Evolutionary conservation across 1,284 basidiomycete genomes (phyloP), one percentile per base, ranked within the genome.

Genomic region (Melampsora occidentalis): DNA sequence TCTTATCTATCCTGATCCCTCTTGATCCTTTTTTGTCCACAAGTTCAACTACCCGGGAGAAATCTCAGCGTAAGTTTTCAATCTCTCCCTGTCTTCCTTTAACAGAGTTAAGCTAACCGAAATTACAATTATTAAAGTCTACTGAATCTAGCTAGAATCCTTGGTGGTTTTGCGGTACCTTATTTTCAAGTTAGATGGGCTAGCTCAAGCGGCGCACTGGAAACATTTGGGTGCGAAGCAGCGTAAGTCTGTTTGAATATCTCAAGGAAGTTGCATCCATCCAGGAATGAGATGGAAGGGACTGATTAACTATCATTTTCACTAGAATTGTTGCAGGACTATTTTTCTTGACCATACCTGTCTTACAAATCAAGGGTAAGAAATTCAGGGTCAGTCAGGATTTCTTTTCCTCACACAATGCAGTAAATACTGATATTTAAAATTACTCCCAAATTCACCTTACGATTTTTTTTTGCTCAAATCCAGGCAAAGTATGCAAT

Each of bases 161-260:
- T 90, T 18, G 87, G 87, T 59, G 88, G 80, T 22, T 89, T 89
- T 81, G 86, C 85, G 59, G 87, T 90, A 3, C 87, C 88, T 0
- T 89, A 87, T 81, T 89, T 87, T 83, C 88, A 89, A 80, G 85
- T 88, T 2, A 85, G 86, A 20, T 89, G 79, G 78, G 69, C 64
- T 28, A 28, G 69, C 18, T 51, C 46, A n/a, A 42, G 61, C 18
- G 64, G 68, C 5, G 61, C 66, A 39, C 35, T 69, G 51, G 20
- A 65, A 51, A 62, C 64, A 46, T 69, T 75, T 28, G 68, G 65
- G 12, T 75, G 71, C 33, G 71, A 75, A 61, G 71, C 71, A 66
- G 71, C 63, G 71, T 75, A 28, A 75, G 71, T 22, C 10, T 39
- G 3, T 86, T 87, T 79, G 86, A 87, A 9, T 87, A 89, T 79